Evolutionary conservation across 1,139 yeast species (phyloP).

Genomic region (Ogataea hybrid): DNA sequence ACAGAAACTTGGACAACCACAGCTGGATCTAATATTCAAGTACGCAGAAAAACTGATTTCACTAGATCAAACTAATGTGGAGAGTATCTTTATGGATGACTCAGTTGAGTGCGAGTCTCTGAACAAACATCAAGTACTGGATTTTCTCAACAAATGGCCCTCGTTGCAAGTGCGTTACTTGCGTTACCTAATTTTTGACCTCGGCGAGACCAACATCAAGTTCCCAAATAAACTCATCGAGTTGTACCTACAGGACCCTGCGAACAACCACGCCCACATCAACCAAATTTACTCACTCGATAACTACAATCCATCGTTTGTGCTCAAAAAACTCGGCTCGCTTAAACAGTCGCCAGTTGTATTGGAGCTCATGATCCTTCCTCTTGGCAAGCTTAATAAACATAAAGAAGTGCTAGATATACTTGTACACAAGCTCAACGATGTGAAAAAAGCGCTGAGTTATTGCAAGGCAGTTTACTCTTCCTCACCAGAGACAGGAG

Average conservation of each 20-base stretch:
- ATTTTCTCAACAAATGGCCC: conserved; percentile 35
- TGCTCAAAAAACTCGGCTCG: conserved; percentile 27
- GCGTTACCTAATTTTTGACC: conserved; percentile 53
- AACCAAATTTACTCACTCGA: conserved; percentile 28
- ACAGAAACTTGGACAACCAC: conserved; percentile 52
- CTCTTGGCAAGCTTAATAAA: conserved; percentile 58
- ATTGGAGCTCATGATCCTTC: conserved; percentile 49
- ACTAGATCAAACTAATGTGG: conserved; percentile 40
- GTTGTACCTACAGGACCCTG: conserved; percentile 43
- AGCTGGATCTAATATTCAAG: conserved; percentile 56
- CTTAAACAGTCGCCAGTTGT: conserved; percentile 19
- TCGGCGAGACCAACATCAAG: conserved; percentile 41
- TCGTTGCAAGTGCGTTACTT: conserved; percentile 52
- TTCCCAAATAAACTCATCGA: conserved; percentile 56
- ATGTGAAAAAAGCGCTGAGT: conserved; percentile 54
- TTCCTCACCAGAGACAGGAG: conserved; percentile 14
- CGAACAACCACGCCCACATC: conserved; percentile 25
- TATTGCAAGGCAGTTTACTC: conserved; percentile 43
- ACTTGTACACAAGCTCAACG: conserved; percentile 56
- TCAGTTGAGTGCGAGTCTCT: conserved; percentile 60
- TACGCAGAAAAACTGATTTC: conserved; percentile 57
- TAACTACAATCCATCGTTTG: conserved; percentile 35
- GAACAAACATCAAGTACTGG: conserved; percentile 52
- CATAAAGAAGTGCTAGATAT: conserved; percentile 67
- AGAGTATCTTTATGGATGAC: conserved; percentile 65